Conservation (phyloP, 2,329 filamentous ascomycete species). For the Aureobasidium sp. region DNA sequence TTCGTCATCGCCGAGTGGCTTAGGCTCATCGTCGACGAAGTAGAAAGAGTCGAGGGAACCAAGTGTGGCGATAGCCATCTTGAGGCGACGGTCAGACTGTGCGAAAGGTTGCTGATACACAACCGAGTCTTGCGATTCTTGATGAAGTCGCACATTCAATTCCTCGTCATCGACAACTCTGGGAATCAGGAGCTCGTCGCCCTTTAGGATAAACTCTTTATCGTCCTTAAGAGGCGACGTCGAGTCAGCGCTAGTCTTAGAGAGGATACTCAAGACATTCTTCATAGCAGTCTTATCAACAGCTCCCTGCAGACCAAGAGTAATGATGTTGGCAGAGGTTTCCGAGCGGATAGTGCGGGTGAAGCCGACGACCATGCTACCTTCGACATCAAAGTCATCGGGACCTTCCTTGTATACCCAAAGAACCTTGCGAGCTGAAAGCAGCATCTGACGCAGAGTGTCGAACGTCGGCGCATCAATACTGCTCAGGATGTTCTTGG, state of each 20-base stretch:
- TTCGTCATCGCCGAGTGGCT: constrained; percentile 9
- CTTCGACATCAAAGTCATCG: not conserved
- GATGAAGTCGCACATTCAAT: not conserved
- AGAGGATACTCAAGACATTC: not conserved
- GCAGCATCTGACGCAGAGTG: not conserved
- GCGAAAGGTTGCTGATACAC: not conserved
- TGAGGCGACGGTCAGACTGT: constrained; percentile 2
- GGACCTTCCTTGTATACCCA: not conserved
- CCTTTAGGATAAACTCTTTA: not conserved
- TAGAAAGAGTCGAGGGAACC: constrained; percentile 8
- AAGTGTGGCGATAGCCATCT: not conserved
- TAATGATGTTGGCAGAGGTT: constrained; percentile 1
- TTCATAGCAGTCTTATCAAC: not conserved
- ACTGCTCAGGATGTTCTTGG: not conserved
- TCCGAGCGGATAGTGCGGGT: not conserved
- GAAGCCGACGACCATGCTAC: not conserved
- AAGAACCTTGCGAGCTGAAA: not conserved
- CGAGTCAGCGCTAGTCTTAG: not conserved
- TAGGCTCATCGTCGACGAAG: constrained; percentile 4
- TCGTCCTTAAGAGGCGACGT: not conserved
- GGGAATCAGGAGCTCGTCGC: not conserved
- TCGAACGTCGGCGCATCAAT: not conserved
- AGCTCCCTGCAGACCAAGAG: not conserved
- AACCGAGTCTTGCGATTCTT: not conserved
- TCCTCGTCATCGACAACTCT: not conserved